A percentile compares a stretch with the other conserved stretches of the same genome.
These are phyloP conservation scores for Naganishia albida DNA, from an alignment of 1,284 basidiomycete species.

Conservation along the genomic window DNA sequence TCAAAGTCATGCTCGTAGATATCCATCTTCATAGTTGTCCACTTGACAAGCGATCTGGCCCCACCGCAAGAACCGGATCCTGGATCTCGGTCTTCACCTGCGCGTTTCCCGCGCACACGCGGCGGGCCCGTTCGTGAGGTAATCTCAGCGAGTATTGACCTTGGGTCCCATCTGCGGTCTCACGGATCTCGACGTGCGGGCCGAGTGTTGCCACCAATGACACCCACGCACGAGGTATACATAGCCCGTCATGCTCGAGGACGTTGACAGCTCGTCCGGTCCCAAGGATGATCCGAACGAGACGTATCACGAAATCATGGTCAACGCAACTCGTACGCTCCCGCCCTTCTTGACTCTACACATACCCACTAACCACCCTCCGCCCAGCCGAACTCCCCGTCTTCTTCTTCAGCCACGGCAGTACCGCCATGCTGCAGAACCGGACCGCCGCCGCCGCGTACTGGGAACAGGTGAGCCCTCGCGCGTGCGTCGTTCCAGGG, in stretches of 20 bases:
- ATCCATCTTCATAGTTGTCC: neutral
- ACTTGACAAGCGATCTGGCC: neutral
- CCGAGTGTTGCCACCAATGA: too few relatives aligned
- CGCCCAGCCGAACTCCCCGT: conserved; percentile 25
- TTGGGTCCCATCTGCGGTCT: too few relatives aligned
- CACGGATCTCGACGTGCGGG: too few relatives aligned
- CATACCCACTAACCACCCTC: neutral
- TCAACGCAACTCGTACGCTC: neutral
- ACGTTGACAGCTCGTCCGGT: too few relatives aligned
- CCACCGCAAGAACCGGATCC: neutral
- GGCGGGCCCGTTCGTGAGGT: neutral
- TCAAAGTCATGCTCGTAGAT: neutral
- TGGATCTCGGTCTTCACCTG: neutral
- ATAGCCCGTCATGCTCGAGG: too few relatives aligned
- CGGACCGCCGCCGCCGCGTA: conserved; percentile 38
- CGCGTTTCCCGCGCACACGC: neutral
- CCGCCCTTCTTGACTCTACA: neutral
- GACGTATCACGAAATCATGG: neutral
- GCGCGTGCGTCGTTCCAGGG: too few relatives aligned
- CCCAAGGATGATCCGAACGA: too few relatives aligned
- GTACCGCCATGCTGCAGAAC: conserved; percentile 41
- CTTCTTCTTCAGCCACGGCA: conserved; percentile 40
- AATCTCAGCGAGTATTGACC: too few relatives aligned
- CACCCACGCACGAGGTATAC: too few relatives aligned
- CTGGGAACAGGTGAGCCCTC: conserved; percentile 36